These are phyloP conservation scores for Verticillium tricorpus DNA, from an alignment of 2,329 filamentous ascomycete species.

Conservation along the genomic window DNA sequence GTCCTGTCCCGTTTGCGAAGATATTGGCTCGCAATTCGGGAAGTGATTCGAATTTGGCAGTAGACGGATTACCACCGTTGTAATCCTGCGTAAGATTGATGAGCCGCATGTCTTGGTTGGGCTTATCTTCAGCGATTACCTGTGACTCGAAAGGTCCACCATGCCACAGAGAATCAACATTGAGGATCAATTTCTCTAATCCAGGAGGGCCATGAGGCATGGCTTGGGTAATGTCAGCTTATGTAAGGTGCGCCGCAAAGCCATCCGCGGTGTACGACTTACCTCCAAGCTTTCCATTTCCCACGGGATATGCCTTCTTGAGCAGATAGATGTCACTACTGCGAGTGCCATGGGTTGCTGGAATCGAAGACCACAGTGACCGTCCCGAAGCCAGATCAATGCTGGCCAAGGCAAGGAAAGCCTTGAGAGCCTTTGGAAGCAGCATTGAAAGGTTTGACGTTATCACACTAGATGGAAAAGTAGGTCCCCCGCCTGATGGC, in stretches of 20 bases:
- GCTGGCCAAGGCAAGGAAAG: not conserved
- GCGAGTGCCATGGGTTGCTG: conserved; percentile 3
- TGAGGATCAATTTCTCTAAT: conserved; percentile 37
- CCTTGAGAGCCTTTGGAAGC: not conserved
- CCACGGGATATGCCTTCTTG: conserved; percentile 38
- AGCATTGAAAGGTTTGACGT: not conserved
- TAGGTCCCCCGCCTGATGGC: not conserved
- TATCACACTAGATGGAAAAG: not conserved
- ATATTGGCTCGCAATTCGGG: conserved; percentile 39
- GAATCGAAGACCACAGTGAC: conserved; percentile 6
- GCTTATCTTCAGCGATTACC: conserved; percentile 17
- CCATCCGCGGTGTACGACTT: not conserved
- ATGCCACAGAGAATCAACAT: conserved; percentile 45
- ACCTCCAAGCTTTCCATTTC: conserved; percentile 43
- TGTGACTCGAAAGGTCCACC: conserved; percentile 42
- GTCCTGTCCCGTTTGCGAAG: conserved; percentile 44
- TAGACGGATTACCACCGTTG: conserved; percentile 39
- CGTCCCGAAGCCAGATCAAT: not conserved
- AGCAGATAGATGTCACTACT: conserved; percentile 12
- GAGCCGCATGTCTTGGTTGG: too few relatives aligned
- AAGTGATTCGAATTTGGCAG: conserved; percentile 26
- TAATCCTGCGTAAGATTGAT: conserved; percentile 26
- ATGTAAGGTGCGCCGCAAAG: not conserved
- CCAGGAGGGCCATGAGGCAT: conserved; percentile 38
- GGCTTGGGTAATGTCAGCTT: conserved; percentile 14